Base-by-base conservation (phyloP, 2,329 filamentous ascomycete genomes). In the Diplodia scrobiculata region DNA sequence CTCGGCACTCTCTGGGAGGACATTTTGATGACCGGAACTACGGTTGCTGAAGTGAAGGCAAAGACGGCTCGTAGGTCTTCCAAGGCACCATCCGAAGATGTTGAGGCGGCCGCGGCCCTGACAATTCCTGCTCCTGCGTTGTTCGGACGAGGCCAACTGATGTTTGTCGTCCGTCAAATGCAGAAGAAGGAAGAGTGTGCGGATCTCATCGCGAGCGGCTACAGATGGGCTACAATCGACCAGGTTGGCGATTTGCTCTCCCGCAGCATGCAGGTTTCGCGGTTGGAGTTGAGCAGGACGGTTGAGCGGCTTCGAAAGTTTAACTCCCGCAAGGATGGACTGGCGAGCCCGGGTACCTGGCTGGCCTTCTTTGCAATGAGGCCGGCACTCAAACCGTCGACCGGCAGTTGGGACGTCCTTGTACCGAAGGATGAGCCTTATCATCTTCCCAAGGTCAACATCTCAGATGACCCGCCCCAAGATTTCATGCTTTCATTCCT, bases 1-100 rank as follows among this genome's bases (percentile, higher is more conserved):
- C 77, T 90, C 7, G 91, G 91, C 5, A 81, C 86, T 10, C 80
- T 95, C 1, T 94, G 90, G 79, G 89, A 94, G 69, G 87, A 91
- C 70, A 89, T 95, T 6, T 78, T 93, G 25, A 81, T 84, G 1
- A 94, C 91, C 0, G 89, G 86, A 58, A 79, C 73, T 34, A 67
- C 71, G 68, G 67, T 51, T n/a, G 13, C 21, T 0, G 59, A 63
- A 19, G 38, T 51, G 21, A 66, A 66, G 41, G 48, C 58, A 17
- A 67, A 53, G 51, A 19, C 27, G 1, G 5, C 32, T 11, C 50
- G 36, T 19, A 27, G 47, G 7, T 36, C 48, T 52, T 54, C 55
- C 36, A 54, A 63, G 27, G 63, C 62, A 5, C 60, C 67, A 10
- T 64, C 67, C 7, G 70, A 72, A 11, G 80, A 83, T 52, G 63